Evolutionary conservation across 139 green algal genomes (phyloP), one percentile per base, ranked within the genome.

Genomic region (Medakamo hakoo): DNA sequence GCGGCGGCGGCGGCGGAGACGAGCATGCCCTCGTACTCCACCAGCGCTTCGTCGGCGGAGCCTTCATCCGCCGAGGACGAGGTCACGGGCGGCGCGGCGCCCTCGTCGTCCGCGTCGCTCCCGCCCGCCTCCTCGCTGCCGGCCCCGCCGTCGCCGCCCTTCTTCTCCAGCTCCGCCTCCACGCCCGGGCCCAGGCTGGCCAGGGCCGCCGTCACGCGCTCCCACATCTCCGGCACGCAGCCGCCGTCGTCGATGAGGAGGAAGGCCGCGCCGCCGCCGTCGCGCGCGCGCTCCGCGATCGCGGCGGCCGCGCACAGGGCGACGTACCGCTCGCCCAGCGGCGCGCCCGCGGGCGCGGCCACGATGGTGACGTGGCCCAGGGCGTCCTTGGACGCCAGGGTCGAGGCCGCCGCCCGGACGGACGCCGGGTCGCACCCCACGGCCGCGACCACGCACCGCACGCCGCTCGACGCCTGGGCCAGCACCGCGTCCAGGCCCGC

Each of bases 21-120:
- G 28, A 94, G 81, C 83, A 91, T 92, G 56, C 85, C 85, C 71
- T 88, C 78, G 25, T 86, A 88, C 58, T 89, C 80, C 52, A 92
- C 85, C 60, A 92, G 59, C 59, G 83, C 72, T 49, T 85, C 73
- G 40, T 9, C 16, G 40, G 40, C 40, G 40, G 16, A 21, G 40
- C 9, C 16, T 9, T 9, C 40, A 16, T 9, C 40, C 9, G 40
- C 40, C 9, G 40, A 9, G 40, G 40, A 9, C 9, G 40, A 9
- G 40, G 40, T 52, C n/a, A n/a, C n/a, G n/a, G n/a, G n/a, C n/a
- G n/a, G n/a, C 9, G 40, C 40, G 9, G 40, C 40, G 40, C 16
- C 4, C 29, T 65, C 57, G 21, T 23, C 56, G 28, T 57, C 63
- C 30, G 30, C 19, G 4, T 66, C 58, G 28, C 24, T 25, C 2